Evolutionary conservation across 2,329 filamentous ascomycete genomes (phyloP).

Genomic region (Ilyonectria sp.): DNA sequence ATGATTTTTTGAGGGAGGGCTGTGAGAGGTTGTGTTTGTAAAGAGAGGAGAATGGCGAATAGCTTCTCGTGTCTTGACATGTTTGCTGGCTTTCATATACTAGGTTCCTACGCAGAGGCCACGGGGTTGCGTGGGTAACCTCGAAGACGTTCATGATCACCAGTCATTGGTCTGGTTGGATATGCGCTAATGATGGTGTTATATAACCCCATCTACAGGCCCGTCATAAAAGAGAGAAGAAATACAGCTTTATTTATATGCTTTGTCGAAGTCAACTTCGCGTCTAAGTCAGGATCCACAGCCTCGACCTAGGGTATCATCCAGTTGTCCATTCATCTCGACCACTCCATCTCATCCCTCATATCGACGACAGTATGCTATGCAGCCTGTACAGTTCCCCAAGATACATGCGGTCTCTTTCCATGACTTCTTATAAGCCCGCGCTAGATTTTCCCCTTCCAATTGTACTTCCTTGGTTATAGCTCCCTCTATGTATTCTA

Average conservation of each 20-base stretch:
- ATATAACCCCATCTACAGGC: not conserved
- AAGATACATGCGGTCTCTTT: constrained; percentile 6
- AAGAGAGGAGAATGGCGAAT: no score
- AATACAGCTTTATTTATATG: constrained; percentile 12
- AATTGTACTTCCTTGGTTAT: constrained; percentile 9
- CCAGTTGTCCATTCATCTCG: constrained; percentile 33
- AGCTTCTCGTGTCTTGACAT: not conserved
- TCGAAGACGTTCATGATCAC: not conserved
- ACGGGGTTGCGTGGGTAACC: not conserved
- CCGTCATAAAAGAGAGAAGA: not conserved
- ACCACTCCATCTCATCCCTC: constrained; percentile 23
- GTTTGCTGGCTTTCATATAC: not conserved
- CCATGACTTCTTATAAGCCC: not conserved
- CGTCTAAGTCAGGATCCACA: constrained; percentile 44
- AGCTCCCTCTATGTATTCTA: constrained; percentile 17
- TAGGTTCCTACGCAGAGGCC: not conserved
- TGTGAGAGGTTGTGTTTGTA: not conserved
- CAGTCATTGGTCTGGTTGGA: not conserved
- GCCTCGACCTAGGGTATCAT: constrained; percentile 51
- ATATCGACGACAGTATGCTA: constrained; percentile 14
- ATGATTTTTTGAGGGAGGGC: constrained; percentile 4
- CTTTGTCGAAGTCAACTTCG: constrained; percentile 15
- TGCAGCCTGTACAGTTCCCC: constrained; percentile 8
- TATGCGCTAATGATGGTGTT: no score
- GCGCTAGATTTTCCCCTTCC: constrained; percentile 3